Percentiles rank a stretch among this genome's conserved stretches.
These are phyloP conservation scores for Phycomyces nitens DNA, from an alignment of 192 early-diverging fungal genomes.

Conservation along the genomic window DNA sequence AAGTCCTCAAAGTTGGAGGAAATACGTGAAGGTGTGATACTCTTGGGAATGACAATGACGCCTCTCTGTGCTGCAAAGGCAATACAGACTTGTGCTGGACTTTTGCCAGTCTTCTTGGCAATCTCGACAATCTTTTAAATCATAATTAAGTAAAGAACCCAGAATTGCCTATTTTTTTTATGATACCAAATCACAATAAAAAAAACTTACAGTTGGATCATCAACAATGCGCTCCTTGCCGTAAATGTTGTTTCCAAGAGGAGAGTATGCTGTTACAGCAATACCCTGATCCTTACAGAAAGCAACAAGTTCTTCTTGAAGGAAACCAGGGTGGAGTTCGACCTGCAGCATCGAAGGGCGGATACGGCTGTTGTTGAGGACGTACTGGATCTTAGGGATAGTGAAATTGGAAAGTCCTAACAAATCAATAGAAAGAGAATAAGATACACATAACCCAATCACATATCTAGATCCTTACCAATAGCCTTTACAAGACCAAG, in stretches of 20 bases:
- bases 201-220: slow-evolving; percentile 10
- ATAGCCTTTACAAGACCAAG: slow-evolving; percentile 54
- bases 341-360: slow-evolving; percentile 80
- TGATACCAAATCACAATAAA: too few relatives aligned
- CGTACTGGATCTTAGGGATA: slow-evolving; percentile 36
- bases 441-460: neutral
- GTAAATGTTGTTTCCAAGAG: slow-evolving; percentile 58
- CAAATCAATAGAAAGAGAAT: neutral
- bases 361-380: slow-evolving; percentile 25
- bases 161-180: too few relatives aligned
- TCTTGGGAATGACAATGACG: slow-evolving; percentile 79
- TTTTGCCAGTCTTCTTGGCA: slow-evolving; percentile 61
- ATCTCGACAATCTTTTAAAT: slow-evolving; percentile 51
- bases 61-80: slow-evolving; percentile 75
- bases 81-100: slow-evolving; percentile 72
- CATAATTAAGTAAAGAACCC: neutral
- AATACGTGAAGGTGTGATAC: slow-evolving; percentile 61
- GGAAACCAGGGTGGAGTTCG: slow-evolving; percentile 79
- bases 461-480: slow-evolving; percentile 10
- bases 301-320: slow-evolving; percentile 66
- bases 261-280: slow-evolving; percentile 78
- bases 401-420: slow-evolving; percentile 72
- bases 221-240: slow-evolving; percentile 32
- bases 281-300: slow-evolving; percentile 71
- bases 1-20: slow-evolving; percentile 56